Evolutionary conservation across 73 alveolate genomes (phyloP).

Genomic region (Breviolum minutum): DNA sequence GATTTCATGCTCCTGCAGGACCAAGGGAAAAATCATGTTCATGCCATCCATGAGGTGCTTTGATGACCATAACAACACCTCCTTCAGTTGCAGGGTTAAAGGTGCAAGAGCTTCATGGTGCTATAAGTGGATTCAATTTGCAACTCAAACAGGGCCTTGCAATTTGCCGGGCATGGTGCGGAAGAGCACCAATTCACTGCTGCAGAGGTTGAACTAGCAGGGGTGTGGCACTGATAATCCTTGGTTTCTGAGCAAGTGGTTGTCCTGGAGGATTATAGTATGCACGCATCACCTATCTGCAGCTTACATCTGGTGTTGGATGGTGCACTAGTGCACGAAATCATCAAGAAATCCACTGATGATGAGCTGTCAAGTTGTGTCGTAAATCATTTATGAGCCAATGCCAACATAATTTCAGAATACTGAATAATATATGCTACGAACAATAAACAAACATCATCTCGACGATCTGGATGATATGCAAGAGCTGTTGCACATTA

Average conservation of each 20-base stretch:
- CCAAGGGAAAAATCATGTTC: background rate
- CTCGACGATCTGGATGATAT: no score
- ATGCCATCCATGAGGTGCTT: background rate
- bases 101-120: background rate
- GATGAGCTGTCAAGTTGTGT: no score
- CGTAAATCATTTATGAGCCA: no score
- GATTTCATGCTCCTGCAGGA: conserved; percentile 17
- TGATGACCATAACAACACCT: background rate
- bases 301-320: no score
- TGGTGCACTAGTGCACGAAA: no score
- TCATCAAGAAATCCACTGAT: no score
- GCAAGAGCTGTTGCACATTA: no score
- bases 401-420: no score
- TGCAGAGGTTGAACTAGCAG: conserved; percentile 50
- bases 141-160: conserved; percentile 1
- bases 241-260: background rate
- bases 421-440: no score
- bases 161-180: conserved; percentile 66
- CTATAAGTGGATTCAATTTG: background rate
- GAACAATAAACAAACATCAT: no score
- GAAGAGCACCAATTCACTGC: conserved; percentile 91
- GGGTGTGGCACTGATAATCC: conserved; percentile 69
- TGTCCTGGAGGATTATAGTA: background rate
- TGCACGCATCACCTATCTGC: no score
- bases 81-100: background rate